phyloP scores from a whole-genome alignment of 106 monocot genomes.

The Phalaenopsis aphrodite region DNA sequence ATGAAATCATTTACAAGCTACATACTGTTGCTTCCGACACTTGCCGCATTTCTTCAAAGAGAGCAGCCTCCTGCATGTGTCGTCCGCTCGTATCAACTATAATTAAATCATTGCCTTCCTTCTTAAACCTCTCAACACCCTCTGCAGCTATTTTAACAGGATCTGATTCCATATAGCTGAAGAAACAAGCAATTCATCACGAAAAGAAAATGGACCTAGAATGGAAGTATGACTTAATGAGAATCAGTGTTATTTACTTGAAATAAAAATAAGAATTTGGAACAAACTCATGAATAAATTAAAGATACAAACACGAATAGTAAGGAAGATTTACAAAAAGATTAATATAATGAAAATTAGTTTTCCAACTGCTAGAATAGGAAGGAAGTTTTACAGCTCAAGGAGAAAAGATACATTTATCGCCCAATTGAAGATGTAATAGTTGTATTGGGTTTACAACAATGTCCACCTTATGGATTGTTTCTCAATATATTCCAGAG shows the following conservation, averaged over 20 bases:
- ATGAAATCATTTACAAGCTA: constrained; percentile 3
- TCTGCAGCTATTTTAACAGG: constrained; percentile 98
- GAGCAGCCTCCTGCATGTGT: constrained; percentile 97
- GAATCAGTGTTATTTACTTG: constrained; percentile 3
- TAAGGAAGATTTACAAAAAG: neutral
- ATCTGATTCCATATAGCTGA: constrained; percentile 97
- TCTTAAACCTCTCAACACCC: constrained; percentile 95
- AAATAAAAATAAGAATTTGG: neutral
- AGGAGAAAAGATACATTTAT: too few species aligned
- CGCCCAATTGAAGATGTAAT: too few species aligned
- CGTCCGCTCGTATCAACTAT: constrained; percentile 97
- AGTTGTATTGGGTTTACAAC: too few species aligned
- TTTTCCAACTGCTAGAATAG: too few species aligned
- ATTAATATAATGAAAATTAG: too few species aligned
- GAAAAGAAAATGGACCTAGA: neutral
- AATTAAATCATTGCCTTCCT: constrained; percentile 96
- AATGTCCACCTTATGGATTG: too few species aligned
- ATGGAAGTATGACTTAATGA: neutral
- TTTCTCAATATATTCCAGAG: too few species aligned
- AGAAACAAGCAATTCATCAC: constrained; percentile 9
- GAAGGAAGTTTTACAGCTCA: too few species aligned
- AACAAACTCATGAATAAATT: neutral
- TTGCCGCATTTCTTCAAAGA: constrained; percentile 99
- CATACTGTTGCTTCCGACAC: constrained; percentile 93
- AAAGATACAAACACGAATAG: neutral